Evolutionary conservation across 768 basidiomycete genomes (phyloP), one percentile per base, ranked within the genome.

Genomic region (Pulveroboletus sp.): DNA sequence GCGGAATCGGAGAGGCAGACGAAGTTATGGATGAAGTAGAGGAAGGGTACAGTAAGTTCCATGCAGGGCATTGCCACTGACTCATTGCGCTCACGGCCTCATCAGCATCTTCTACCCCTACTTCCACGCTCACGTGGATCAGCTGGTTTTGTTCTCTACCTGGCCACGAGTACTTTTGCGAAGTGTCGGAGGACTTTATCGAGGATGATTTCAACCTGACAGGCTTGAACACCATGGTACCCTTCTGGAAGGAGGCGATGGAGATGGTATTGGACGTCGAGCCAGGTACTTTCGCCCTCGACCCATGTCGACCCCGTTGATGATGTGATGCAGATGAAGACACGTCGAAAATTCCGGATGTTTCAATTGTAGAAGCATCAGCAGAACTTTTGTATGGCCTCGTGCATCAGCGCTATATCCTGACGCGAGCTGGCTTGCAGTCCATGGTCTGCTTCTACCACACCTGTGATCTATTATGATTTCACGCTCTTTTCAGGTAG

Each of bases 201-300:
- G 93, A 98, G 68, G 96, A 99, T 71, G 92, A 98, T 66, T 99
- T 99, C 75, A 99, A 99, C 73, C 76, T 99, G 35, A 99, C 96
- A 6, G 96, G 96, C 6, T 71, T 99, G 67, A 95, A 93, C 64
- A 80, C 80, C 30, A 84, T 94, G 84, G 96, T 98, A 15, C 96
- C 96, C 8, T 99, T 99, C 67, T 99, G 95, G 93, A 98, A 97
- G 69, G 96, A 99, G 69, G 96, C 96, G 39, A 89, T 99, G 86
- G 96, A 99, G 74, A 99, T 99, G 96, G 93, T 99, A 14, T 71
- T 99, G 57, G 96, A 99, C 72, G 95, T 98, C 46, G 96, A 99
- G 71, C 93, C 96, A 76, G 93, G 95, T 94, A 66, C 68, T 84
- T 68, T 27, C 24, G 31, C 54, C 56, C 53, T 47, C 24, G 43